Conservation (phyloP, 2,329 filamentous ascomycete species). For the Hortaea sp. region DNA sequence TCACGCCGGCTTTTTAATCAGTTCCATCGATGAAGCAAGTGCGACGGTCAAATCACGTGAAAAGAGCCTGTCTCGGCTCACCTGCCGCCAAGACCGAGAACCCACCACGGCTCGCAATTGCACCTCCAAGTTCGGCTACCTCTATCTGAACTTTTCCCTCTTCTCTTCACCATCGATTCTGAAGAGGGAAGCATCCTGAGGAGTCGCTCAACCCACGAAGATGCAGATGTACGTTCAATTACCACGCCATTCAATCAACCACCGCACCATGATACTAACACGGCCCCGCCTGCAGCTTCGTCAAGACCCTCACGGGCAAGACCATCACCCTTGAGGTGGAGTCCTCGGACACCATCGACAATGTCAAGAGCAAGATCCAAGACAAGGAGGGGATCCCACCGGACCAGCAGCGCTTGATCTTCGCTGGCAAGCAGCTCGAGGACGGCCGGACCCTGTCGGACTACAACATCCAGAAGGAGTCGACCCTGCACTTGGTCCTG, state of each 20-base stretch:
- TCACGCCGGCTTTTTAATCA: too few species aligned
- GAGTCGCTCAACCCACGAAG: background rate
- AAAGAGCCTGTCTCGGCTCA: too few species aligned
- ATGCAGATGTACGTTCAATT: conserved; percentile 3
- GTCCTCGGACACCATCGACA: conserved; percentile 99
- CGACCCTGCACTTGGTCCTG: conserved; percentile 93
- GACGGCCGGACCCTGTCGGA: conserved; percentile 97
- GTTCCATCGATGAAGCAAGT: too few species aligned
- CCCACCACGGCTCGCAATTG: too few species aligned
- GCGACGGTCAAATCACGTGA: too few species aligned
- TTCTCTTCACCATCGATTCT: background rate
- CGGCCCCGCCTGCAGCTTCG: conserved; percentile 48
- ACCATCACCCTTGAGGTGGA: conserved; percentile 99
- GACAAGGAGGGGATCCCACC: conserved; percentile 99
- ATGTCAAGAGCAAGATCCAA: conserved; percentile 98
- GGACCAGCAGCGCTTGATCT: conserved; percentile 99
- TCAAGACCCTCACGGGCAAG: conserved; percentile 99
- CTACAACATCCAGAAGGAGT: conserved; percentile 99
- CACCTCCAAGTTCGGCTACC: too few species aligned
- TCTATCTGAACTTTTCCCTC: background rate
- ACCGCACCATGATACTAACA: background rate
- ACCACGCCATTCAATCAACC: conserved; percentile 59
- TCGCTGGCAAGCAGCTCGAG: conserved; percentile 99
- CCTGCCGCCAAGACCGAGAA: too few species aligned
- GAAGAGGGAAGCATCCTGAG: background rate